phyloP scores from a whole-genome alignment of 768 basidiomycete genomes.

The Boletus rubroflammeus region DNA sequence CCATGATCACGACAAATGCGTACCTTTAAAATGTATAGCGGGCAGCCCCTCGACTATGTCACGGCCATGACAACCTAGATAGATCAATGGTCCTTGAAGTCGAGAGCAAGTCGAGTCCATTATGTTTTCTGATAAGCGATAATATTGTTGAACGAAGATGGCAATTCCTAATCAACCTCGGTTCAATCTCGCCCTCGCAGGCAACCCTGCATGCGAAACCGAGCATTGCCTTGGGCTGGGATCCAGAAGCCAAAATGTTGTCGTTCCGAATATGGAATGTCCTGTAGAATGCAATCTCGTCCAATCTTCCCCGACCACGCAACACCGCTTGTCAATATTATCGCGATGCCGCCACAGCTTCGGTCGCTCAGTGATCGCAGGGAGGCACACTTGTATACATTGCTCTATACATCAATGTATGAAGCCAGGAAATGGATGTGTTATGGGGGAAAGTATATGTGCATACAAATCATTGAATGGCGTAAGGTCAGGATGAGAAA shows the following conservation, averaged over 20 bases:
- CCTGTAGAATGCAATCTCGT: conserved; percentile 21
- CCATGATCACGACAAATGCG: conserved; percentile 33
- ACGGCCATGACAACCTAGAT: conserved; percentile 24
- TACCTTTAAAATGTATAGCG: conserved; percentile 24
- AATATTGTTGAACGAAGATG: not conserved
- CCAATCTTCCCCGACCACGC: conserved; percentile 6
- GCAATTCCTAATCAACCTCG: conserved; percentile 8
- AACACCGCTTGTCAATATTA: conserved; percentile 14
- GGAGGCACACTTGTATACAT: conserved; percentile 11
- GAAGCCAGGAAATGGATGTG: conserved; percentile 1
- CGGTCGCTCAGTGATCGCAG: conserved; percentile 9
- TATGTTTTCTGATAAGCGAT: conserved; percentile 13
- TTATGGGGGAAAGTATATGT: conserved; percentile 19
- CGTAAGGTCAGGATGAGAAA: conserved; percentile 16
- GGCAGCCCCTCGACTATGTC: conserved; percentile 23
- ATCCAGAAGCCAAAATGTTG: not conserved
- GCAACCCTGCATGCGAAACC: conserved; percentile 6
- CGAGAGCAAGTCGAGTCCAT: conserved; percentile 3
- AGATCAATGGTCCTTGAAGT: conserved; percentile 3
- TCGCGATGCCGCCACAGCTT: conserved; percentile 14
- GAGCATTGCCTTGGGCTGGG: conserved; percentile 15
- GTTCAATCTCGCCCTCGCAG: not conserved
- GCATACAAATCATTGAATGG: conserved; percentile 31
- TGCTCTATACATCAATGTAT: conserved; percentile 8
- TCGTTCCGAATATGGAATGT: conserved; percentile 26